Evolutionary conservation across 139 green algal species (phyloP).

Genomic region (Chlamydomonas sphaeroides): DNA sequence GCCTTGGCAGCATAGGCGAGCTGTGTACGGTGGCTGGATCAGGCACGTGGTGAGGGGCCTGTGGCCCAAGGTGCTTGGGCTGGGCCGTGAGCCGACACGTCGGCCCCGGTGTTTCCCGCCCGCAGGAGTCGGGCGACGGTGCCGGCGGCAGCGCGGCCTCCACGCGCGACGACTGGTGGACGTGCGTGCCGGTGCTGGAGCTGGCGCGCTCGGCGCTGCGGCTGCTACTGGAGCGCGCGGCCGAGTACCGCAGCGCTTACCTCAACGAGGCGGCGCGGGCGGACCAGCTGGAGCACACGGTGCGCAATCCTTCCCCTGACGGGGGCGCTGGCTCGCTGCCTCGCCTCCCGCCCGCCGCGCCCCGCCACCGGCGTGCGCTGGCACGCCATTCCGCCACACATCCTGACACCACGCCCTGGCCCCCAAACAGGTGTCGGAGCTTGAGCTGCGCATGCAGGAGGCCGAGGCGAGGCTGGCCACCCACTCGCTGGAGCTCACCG

Average conservation of each 20-base stretch:
- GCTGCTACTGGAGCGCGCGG: slow-evolving; percentile 25
- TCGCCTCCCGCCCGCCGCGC: too few species aligned
- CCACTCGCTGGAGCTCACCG: slow-evolving; percentile 17
- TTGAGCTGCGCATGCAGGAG: slow-evolving; percentile 29
- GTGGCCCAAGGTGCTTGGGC: too few species aligned
- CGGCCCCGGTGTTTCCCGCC: too few species aligned
- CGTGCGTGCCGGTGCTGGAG: slow-evolving; percentile 7
- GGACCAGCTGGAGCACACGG: slow-evolving; percentile 25
- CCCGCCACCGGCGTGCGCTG: background rate
- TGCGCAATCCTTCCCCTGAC: background rate
- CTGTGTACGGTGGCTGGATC: too few species aligned
- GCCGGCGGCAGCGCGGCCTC: background rate
- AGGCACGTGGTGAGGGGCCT: too few species aligned
- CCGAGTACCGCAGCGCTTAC: slow-evolving; percentile 7
- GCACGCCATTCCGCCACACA: too few species aligned
- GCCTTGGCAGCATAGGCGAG: background rate
- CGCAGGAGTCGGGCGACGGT: too few species aligned
- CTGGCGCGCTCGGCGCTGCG: slow-evolving; percentile 24
- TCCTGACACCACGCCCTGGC: too few species aligned
- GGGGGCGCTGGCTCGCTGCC: too few species aligned
- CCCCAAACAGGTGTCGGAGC: slow-evolving; percentile 30
- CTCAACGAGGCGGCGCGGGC: background rate
- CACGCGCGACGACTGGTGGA: slow-evolving; percentile 23
- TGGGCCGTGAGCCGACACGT: too few species aligned
- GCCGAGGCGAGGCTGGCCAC: slow-evolving; percentile 10